Conservation (phyloP, 2,329 filamentous ascomycete species). For the Botryosphaeria agaves region DNA sequence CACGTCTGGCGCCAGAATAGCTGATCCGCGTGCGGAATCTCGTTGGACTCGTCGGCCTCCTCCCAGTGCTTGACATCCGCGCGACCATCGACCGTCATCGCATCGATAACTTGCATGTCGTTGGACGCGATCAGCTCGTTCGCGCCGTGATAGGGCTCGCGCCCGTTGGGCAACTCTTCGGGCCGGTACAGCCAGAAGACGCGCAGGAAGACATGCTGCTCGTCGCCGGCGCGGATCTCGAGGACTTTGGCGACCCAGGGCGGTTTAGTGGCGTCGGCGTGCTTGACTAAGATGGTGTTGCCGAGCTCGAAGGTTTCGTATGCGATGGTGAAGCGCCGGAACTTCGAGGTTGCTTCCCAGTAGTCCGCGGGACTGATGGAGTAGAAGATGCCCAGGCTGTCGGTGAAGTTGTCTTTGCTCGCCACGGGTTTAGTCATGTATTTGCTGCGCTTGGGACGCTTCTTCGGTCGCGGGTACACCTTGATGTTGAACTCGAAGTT, state of each 20-base stretch:
- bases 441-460: not conserved
- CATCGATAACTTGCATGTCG: slow-evolving; percentile 63
- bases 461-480: not conserved
- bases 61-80: slow-evolving; percentile 50
- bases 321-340: not conserved
- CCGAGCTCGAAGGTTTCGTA: not conserved
- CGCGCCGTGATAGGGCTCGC: slow-evolving; percentile 48
- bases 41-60: slow-evolving; percentile 33
- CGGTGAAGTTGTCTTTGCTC: not conserved
- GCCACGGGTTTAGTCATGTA: not conserved
- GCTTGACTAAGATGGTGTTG: not conserved
- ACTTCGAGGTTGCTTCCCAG: not conserved
- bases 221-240: not conserved
- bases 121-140: slow-evolving; percentile 57
- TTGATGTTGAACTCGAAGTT: not conserved
- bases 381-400: not conserved
- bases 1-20: slow-evolving; percentile 28
- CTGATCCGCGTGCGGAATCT: slow-evolving; percentile 13
- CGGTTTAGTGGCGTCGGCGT: not conserved
- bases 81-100: slow-evolving; percentile 45
- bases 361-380: not conserved
- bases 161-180: slow-evolving; percentile 49
- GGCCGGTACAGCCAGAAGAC: slow-evolving; percentile 66
- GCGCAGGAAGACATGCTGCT: slow-evolving; percentile 54
- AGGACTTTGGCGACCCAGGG: not conserved